phyloP scores from a whole-genome alignment of 805 yeast species.

The Wilhelminamyces savonicus region DNA sequence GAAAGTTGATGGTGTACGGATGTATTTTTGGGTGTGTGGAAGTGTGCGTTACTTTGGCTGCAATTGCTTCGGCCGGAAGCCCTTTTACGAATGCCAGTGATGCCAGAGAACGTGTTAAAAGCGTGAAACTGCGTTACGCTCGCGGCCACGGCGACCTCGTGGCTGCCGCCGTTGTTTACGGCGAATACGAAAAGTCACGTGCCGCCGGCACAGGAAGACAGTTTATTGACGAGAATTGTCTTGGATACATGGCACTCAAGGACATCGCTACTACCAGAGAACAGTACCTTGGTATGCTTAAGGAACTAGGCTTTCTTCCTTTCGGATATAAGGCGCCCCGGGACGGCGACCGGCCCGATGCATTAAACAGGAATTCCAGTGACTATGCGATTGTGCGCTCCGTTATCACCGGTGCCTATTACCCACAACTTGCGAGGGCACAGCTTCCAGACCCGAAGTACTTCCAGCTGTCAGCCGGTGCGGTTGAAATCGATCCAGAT shows the following conservation, averaged over 20 bases:
- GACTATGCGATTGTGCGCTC: conserved; percentile 54
- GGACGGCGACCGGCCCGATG: conserved; percentile 5
- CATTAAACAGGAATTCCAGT: conserved; percentile 45
- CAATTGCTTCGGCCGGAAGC: conserved; percentile 64
- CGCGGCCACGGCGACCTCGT: conserved; percentile 70
- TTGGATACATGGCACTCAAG: conserved; percentile 59
- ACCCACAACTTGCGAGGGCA: conserved; percentile 78
- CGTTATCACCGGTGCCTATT: conserved; percentile 71
- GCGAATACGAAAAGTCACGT: conserved; percentile 37
- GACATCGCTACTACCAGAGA: conserved; percentile 67
- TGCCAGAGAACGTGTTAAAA: conserved; percentile 57
- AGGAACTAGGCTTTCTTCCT: conserved; percentile 75
- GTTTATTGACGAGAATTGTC: conserved; percentile 48
- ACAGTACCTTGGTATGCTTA: conserved; percentile 65
- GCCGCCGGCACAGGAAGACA: conserved; percentile 22
- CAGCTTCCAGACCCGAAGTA: conserved; percentile 79
- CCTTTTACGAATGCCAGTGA: conserved; percentile 67
- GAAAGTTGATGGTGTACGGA: conserved; percentile 74
- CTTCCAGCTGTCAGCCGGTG: conserved; percentile 63
- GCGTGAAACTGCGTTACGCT: conserved; percentile 30
- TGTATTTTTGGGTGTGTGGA: conserved; percentile 81
- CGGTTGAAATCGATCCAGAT: conserved; percentile 83
- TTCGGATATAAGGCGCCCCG: conserved; percentile 33
- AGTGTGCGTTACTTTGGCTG: conserved; percentile 71
- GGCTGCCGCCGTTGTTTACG: conserved; percentile 55